A percentile compares a stretch with the other conserved stretches of the same genome.
Conservation (phyloP, 306 rosid species). For the Cercis canadensis region DNA sequence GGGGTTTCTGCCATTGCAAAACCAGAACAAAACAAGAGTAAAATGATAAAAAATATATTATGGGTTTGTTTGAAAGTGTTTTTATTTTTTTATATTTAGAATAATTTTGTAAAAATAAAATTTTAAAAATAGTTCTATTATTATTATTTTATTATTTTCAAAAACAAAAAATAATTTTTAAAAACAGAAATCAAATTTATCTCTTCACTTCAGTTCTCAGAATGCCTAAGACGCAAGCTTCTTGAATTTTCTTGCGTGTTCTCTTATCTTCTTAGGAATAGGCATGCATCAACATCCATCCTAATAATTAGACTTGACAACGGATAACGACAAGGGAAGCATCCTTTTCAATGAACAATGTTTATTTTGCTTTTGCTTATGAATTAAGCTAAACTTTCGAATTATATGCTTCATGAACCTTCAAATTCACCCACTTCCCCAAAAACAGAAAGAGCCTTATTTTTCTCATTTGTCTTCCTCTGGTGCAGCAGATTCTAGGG, state of each 20-base stretch:
- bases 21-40: neutral
- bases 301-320: slow-evolving; percentile 1
- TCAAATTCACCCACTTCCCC: neutral
- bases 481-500: no score
- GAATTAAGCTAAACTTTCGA: neutral
- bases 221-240: neutral
- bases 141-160: no score
- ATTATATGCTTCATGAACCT: slow-evolving; percentile 33
- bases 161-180: no score
- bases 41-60: neutral
- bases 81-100: no score
- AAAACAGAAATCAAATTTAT: no score
- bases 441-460: neutral
- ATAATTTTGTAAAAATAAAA: no score
- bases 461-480: no score
- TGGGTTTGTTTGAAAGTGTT: no score
- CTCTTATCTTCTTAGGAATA: neutral
- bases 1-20: neutral
- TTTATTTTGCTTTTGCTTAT: slow-evolving; percentile 12
- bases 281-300: neutral
- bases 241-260: neutral
- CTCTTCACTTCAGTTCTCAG: neutral
- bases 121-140: no score
- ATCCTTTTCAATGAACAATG: slow-evolving; percentile 4
- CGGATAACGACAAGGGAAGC: slow-evolving; percentile 6